phyloP scores from a whole-genome alignment of 1,284 basidiomycete species.

The Hypsizygus ulmarius region DNA sequence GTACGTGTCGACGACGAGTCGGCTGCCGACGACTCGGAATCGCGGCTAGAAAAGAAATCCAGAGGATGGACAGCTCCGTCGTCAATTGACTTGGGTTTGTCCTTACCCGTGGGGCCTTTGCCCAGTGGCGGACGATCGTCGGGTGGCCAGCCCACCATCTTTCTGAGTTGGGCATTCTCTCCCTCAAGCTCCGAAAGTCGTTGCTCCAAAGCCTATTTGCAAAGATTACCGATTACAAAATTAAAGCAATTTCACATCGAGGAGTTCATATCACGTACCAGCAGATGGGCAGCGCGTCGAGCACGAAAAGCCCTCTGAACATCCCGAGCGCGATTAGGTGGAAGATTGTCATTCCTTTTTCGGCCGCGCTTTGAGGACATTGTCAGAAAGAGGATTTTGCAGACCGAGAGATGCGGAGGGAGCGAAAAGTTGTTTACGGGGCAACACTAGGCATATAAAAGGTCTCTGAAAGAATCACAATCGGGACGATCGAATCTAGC shows the following conservation, averaged over 20 bases:
- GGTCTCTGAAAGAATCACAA: constrained; percentile 29
- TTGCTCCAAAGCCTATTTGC: constrained; percentile 70
- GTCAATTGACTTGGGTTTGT: constrained; percentile 58
- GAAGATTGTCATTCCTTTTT: constrained; percentile 89
- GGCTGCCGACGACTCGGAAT: constrained; percentile 42
- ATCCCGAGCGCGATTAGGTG: constrained; percentile 88
- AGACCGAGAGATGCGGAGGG: constrained; percentile 26
- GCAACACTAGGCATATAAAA: constrained; percentile 37
- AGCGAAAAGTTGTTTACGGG: constrained; percentile 23
- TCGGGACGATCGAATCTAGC: constrained; percentile 23
- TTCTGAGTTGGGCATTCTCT: constrained; percentile 78
- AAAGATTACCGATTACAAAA: constrained; percentile 26
- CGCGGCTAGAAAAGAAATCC: constrained; percentile 39
- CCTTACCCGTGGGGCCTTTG: constrained; percentile 81
- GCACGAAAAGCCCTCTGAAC: constrained; percentile 92
- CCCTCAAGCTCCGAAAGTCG: constrained; percentile 82
- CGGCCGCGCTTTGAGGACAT: constrained; percentile 88
- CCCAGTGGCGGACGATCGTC: constrained; percentile 69
- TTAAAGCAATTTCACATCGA: constrained; percentile 38
- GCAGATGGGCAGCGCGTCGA: constrained; percentile 84
- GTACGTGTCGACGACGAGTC: constrained; percentile 42
- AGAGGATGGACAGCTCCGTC: constrained; percentile 19
- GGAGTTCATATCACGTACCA: constrained; percentile 44
- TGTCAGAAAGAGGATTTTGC: constrained; percentile 11
- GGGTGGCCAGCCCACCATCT: constrained; percentile 73